Percentiles rank a stretch among this genome's conserved stretches.
These are phyloP conservation scores for Sarcomyxa edulis DNA, from an alignment of 768 basidiomycete species.

Conservation along the genomic window DNA sequence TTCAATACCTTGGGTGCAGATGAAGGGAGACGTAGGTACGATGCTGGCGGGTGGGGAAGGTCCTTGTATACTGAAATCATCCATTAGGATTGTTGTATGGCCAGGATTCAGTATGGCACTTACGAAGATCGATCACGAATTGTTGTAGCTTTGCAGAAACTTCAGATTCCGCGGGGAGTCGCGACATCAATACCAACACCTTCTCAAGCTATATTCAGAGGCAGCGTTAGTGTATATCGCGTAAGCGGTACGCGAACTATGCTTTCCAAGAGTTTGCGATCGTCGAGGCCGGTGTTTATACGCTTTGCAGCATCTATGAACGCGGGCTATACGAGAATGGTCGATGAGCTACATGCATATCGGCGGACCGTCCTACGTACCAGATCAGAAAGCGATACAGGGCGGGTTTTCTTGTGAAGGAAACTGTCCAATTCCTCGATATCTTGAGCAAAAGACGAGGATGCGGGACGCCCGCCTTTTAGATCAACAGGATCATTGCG, in stretches of 20 bases:
- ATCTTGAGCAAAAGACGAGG: no score
- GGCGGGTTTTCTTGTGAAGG: constrained; percentile 10
- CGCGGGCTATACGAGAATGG: constrained; percentile 31
- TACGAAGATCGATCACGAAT: constrained; percentile 49
- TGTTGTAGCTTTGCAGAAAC: constrained; percentile 39
- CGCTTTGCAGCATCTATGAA: constrained; percentile 43
- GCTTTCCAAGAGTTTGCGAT: constrained; percentile 56
- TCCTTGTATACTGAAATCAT: constrained; percentile 64
- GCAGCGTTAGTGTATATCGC: no score
- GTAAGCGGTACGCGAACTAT: not conserved
- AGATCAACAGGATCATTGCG: no score
- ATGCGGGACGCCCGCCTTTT: no score
- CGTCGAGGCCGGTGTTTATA: constrained; percentile 40
- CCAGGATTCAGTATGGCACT: constrained; percentile 16
- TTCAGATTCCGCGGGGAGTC: constrained; percentile 23
- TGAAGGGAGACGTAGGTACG: constrained; percentile 34
- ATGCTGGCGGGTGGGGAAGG: constrained; percentile 67
- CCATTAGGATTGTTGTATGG: not conserved
- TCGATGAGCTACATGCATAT: not conserved
- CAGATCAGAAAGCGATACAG: constrained; percentile 20
- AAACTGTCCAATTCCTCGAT: not conserved
- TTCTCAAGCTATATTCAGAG: constrained; percentile 55
- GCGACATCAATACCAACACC: constrained; percentile 54
- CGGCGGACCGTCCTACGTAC: constrained; percentile 15
- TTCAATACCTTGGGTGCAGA: constrained; percentile 7